Base-by-base conservation (phyloP, 805 yeast species). In the Metschnikowia cubensis region DNA sequence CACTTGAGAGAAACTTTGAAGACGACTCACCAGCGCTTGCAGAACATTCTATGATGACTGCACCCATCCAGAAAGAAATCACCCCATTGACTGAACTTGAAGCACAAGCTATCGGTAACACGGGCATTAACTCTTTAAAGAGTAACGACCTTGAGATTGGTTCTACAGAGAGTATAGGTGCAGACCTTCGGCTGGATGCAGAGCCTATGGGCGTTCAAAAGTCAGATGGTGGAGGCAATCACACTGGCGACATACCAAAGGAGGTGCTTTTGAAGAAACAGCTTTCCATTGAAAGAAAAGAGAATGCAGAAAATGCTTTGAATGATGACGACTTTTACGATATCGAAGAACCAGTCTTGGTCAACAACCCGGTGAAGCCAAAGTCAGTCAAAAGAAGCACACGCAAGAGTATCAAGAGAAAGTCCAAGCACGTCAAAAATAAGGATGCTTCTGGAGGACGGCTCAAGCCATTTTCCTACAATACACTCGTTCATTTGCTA, bases 401-500 rank as follows among this genome's bases (percentile, higher is more conserved):
- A 2, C 47, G 45, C 14, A 59, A 59, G 15, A 61, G 59, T 50
- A 55, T 58, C 47, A 64, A 57, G 53, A 55, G 60, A 21, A 57
- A 55, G 45, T 57, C 48, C 52, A 58, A 48, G 51, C 57, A 54
- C 35, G n/a, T 35, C 29, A 48, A 42, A 35, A 52, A 47, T 13
- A 29, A 47, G 15, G 51, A 53, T 18, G 33, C 41, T n/a, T 34
- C 54, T 4, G 42, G 52, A 8, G 40, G 46, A 6, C 57, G 48
- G 14, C 60, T 65, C 42, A 70, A 67, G 48, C 77, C 77, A 15
- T 73, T 73, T 50, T 64, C 71, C 17, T 73, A 73, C 53, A 60
- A 62, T 44, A 73, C 85, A 0, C 65, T 82, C 33, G 80, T 82
- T 10, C 73, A 75, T 43, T 65, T 81, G 21, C 63, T 81, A 35